phyloP scores from a whole-genome alignment of 495 filamentous ascomycete genomes.

The Aspergillus conjunctus region DNA sequence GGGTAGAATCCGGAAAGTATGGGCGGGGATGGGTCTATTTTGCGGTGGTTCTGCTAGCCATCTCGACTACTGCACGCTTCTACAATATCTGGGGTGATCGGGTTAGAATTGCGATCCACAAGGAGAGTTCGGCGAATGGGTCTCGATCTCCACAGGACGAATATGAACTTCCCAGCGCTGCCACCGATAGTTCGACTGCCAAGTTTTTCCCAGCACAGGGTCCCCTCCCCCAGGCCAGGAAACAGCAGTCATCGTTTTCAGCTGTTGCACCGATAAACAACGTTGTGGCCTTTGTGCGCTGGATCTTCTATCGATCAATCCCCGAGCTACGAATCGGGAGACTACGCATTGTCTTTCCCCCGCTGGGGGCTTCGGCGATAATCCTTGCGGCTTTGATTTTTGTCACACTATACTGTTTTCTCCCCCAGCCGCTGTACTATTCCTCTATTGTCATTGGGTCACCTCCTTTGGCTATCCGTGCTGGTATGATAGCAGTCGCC shows the following conservation, averaged over 20 bases:
- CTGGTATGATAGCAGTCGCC: constrained; percentile 91
- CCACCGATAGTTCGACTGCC: constrained; percentile 64
- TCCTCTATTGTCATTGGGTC: constrained; percentile 81
- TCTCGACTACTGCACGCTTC: constrained; percentile 65
- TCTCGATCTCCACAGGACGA: constrained; percentile 63
- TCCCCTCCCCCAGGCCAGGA: constrained; percentile 42
- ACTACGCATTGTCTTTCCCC: constrained; percentile 71
- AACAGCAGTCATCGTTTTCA: constrained; percentile 68
- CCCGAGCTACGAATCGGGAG: constrained; percentile 65
- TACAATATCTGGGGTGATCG: constrained; percentile 89
- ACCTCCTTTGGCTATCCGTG: constrained; percentile 83
- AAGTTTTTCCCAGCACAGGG: constrained; percentile 71
- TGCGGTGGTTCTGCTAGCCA: constrained; percentile 65
- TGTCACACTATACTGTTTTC: constrained; percentile 75
- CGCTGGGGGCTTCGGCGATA: constrained; percentile 66
- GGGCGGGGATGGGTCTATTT: constrained; percentile 88
- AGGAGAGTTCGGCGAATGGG: constrained; percentile 64
- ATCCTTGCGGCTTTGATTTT: constrained; percentile 67
- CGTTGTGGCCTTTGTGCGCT: constrained; percentile 73
- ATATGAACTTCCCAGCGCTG: constrained; percentile 66
- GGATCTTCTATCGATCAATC: constrained; percentile 82
- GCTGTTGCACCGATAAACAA: constrained; percentile 73
- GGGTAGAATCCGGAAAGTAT: constrained; percentile 80
- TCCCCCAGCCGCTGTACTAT: constrained; percentile 84
- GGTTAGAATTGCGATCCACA: constrained; percentile 79